These are phyloP conservation scores for Aquilaria yunnanensis DNA, from an alignment of 345 rosid species.

Conservation along the genomic window DNA sequence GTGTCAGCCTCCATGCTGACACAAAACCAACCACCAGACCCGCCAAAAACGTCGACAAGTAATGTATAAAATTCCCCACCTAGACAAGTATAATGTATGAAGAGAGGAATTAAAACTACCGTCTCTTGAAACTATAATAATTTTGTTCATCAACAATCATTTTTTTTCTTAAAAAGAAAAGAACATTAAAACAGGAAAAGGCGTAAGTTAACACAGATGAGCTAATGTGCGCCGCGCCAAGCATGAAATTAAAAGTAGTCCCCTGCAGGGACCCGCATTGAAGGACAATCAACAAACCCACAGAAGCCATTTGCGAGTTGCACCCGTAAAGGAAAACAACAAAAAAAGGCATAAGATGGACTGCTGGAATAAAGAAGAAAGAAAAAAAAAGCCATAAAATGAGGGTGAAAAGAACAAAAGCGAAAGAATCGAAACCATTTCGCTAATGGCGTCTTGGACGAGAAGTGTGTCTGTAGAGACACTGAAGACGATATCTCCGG, in stretches of 20 bases:
- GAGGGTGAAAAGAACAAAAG: background rate
- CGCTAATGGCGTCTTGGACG: conserved; percentile 99
- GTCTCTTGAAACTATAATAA: background rate
- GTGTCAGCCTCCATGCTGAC: conserved; percentile 95
- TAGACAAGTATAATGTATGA: conserved; percentile 6
- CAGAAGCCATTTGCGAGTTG: conserved; percentile 14
- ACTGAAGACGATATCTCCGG: conserved; percentile 96
- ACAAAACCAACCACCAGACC: conserved; percentile 99
- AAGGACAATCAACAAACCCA: conserved; percentile 19
- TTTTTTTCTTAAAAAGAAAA: background rate
- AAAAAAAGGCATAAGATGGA: conserved; percentile 1
- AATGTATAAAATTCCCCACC: conserved; percentile 99
- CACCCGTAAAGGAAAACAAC: conserved; percentile 13
- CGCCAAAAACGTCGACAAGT: conserved; percentile 92
- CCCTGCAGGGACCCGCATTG: conserved; percentile 38
- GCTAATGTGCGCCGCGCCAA: conserved; percentile 43
- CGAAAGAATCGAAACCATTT: conserved; percentile 48
- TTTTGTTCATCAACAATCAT: background rate
- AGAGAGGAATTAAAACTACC: background rate
- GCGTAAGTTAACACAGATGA: conserved; percentile 27
- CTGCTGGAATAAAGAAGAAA: background rate
- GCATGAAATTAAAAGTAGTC: conserved; percentile 7
- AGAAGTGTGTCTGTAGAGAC: conserved; percentile 98
- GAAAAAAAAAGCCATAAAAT: background rate
- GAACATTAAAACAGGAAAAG: background rate